Evolutionary conservation across 257 asterid genomes (phyloP).

Genomic region (Salvia rosmarinus): DNA sequence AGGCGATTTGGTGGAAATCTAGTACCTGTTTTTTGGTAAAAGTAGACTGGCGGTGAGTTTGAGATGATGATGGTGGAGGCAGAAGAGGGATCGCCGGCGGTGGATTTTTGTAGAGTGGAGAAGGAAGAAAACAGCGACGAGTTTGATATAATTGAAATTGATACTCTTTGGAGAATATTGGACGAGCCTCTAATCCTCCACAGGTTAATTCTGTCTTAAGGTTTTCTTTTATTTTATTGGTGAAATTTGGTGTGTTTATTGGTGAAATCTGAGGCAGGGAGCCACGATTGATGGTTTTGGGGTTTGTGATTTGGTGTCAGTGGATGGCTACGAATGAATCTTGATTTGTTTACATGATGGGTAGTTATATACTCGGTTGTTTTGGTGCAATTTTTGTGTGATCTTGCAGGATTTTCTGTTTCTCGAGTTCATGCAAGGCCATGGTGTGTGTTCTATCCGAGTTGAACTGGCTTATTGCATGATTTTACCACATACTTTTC

Average conservation of each 20-base stretch:
- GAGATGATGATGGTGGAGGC: conserved; percentile 71
- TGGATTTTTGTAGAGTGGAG: conserved; percentile 23
- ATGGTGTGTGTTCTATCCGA: not conserved
- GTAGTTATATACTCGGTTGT: conserved; percentile 3
- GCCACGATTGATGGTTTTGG: conserved; percentile 14
- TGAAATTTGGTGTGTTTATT: not conserved
- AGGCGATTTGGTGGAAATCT: conserved; percentile 12
- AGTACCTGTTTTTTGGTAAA: conserved; percentile 4
- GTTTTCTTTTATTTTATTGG: not conserved
- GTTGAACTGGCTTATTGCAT: conserved; percentile 19
- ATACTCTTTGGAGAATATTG: conserved; percentile 38
- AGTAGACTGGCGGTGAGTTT: conserved; percentile 15
- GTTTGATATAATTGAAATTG: conserved; percentile 49
- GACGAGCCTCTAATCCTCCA: conserved; percentile 32
- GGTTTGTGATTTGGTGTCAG: conserved; percentile 8
- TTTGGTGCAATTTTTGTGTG: conserved; percentile 1
- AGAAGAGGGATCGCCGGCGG: conserved; percentile 43
- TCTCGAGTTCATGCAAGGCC: conserved; percentile 6
- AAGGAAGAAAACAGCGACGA: conserved; percentile 22
- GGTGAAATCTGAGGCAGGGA: conserved; percentile 15
- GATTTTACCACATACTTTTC: not conserved
- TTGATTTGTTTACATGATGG: conserved; percentile 19
- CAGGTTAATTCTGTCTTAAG: conserved; percentile 36
- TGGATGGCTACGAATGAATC: too few species aligned
- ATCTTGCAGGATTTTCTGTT: not conserved